These are phyloP conservation scores for Micractinium sp. DNA, from an alignment of 139 green algal species.

Conservation along the genomic window DNA sequence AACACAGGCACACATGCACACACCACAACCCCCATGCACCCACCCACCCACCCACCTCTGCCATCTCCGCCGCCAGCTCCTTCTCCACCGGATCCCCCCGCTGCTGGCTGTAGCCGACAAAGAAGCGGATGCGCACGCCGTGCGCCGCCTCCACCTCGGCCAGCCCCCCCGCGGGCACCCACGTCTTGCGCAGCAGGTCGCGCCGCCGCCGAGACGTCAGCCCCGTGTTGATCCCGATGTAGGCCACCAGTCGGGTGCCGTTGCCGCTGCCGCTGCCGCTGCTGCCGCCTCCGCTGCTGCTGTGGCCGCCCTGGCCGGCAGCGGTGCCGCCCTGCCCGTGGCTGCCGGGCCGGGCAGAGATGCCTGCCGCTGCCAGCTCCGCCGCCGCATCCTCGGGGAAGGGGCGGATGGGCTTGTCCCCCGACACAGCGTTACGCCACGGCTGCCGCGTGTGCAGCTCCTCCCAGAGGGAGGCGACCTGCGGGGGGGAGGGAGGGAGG, in stretches of 20 bases:
- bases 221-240: slow-evolving; percentile 61
- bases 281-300: neutral
- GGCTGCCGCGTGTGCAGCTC: slow-evolving; percentile 66
- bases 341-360: neutral
- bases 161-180: slow-evolving; percentile 52
- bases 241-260: slow-evolving; percentile 29
- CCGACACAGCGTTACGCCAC: slow-evolving; percentile 44
- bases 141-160: slow-evolving; percentile 31
- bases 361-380: neutral
- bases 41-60: neutral
- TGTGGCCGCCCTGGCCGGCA: neutral
- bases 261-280: neutral
- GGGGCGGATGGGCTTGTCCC: slow-evolving; percentile 20
- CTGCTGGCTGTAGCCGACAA: slow-evolving; percentile 56
- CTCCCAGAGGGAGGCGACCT: slow-evolving; percentile 60
- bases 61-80: slow-evolving; percentile 19
- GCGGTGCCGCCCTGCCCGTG: too few relatives aligned
- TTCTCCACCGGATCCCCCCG: slow-evolving; percentile 47
- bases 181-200: slow-evolving; percentile 57
- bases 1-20: too few relatives aligned
- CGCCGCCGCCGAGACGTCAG: slow-evolving; percentile 41
- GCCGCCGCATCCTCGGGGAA: slow-evolving; percentile 10
- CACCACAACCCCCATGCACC: neutral
- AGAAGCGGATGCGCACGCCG: slow-evolving; percentile 56
- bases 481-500: neutral